These are phyloP conservation scores for Alternaria atra DNA, from an alignment of 2,329 filamentous ascomycete species.

Conservation along the genomic window DNA sequence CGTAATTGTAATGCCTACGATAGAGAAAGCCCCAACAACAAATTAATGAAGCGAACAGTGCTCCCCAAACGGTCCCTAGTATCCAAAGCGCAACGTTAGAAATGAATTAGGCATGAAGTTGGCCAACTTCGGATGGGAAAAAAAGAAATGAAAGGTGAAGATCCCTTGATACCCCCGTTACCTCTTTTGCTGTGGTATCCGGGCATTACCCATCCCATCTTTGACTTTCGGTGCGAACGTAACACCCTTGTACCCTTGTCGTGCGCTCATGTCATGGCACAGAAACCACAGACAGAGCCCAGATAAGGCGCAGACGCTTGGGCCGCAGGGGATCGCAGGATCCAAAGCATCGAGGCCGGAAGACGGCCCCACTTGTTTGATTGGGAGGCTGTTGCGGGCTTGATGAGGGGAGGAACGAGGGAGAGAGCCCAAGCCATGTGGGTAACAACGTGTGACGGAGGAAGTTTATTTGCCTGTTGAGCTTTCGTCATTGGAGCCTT, in stretches of 20 bases:
- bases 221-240: conserved; percentile 2
- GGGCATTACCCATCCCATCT: not conserved
- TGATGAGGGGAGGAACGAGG: conserved; percentile 8
- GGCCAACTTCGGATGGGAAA: conserved; percentile 1
- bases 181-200: conserved; percentile 5
- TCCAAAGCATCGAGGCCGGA: conserved; percentile 6
- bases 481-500: not conserved
- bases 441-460: conserved; percentile 1
- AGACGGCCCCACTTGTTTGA: conserved; percentile 10
- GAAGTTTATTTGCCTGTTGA: conserved; percentile 4
- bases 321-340: conserved; percentile 6
- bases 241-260: not conserved
- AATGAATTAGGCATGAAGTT: conserved; percentile 5
- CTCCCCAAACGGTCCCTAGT: conserved; percentile 4
- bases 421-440: conserved; percentile 5
- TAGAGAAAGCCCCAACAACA: not conserved
- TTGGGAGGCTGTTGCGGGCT: conserved; percentile 12
- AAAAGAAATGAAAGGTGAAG: conserved; percentile 5
- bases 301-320: conserved; percentile 4
- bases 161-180: not conserved
- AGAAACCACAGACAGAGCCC: not conserved
- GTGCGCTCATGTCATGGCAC: conserved; percentile 2
- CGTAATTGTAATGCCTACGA: not conserved
- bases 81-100: conserved; percentile 6
- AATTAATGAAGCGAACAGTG: conserved; percentile 6